Evolutionary conservation across 2,329 filamentous ascomycete genomes (phyloP), one percentile per base, ranked within the genome.

Genomic region (Botryotinia calthae): DNA sequence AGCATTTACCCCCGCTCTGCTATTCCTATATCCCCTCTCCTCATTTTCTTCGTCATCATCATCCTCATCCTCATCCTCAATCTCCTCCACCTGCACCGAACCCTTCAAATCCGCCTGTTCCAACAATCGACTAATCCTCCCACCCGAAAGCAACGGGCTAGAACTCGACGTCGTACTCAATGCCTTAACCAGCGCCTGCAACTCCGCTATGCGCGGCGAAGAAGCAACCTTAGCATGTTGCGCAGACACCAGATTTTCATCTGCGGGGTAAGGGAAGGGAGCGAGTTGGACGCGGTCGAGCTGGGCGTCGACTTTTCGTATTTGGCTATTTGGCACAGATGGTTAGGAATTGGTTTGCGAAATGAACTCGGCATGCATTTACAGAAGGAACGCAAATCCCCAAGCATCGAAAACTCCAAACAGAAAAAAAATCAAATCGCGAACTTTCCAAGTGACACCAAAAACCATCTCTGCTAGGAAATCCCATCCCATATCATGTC

Each of bases 151-250:
- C 10, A 93, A 83, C 46, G 89, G 84, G 70, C 87, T 86, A 8
- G 90, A 88, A 4, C 89, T 88, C 0, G 91, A 88, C 2, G 89
- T 89, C 6, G 91, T 89, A 31, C 93, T 95, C 22, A 97, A 83
- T 4, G 89, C 85, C 81, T 91, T 91, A 78, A 93, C 88, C 71
- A 94, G 87, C 73, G 83, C 84, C 76, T 94, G 87, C 56, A 97
- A 84, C 70, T 90, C 85, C 81, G 88, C 83, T 77, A 91, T 83
- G 69, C 88, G 83, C 40, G 87, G 85, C 31, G 86, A 86, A 73
- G 78, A 76, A 75, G 86, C 82, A 76, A 79, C 67, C 78, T 74
- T 74, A 18, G 74, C 75, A 54, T 63, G 77, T 51, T 77, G 74
- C 22, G 76, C 70, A 12, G 76, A 74, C n/a, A 76, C 74, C 72